Conservation (phyloP, 257 asterid genomes). For the Solanum virginianum region DNA sequence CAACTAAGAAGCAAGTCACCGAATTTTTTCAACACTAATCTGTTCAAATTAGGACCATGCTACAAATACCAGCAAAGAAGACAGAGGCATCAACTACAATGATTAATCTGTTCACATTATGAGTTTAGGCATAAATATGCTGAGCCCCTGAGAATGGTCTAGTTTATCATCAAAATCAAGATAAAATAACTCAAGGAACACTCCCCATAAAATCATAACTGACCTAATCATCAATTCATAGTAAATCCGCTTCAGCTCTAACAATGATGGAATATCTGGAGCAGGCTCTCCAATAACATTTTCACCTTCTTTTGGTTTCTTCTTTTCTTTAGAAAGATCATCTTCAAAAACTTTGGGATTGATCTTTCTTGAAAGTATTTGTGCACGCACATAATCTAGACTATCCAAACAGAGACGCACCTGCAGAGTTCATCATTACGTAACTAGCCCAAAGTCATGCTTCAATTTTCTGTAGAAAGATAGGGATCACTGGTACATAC, state of each 20-base stretch:
- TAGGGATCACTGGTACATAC: slow-evolving; percentile 22
- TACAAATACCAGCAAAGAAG: neutral
- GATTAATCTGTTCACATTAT: neutral
- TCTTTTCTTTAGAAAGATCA: slow-evolving; percentile 73
- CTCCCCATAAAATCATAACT: neutral
- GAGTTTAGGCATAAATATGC: neutral
- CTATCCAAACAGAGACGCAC: slow-evolving; percentile 93
- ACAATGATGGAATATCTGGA: slow-evolving; percentile 82
- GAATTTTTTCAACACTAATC: neutral
- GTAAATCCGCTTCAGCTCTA: slow-evolving; percentile 83
- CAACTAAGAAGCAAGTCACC: neutral
- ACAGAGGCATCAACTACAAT: neutral
- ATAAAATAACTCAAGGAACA: neutral
- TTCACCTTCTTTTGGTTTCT: slow-evolving; percentile 87
- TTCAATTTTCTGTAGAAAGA: neutral
- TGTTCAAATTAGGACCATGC: neutral
- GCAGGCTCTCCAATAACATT: slow-evolving; percentile 77
- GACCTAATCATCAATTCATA: slow-evolving; percentile 87
- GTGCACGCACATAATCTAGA: slow-evolving; percentile 92
- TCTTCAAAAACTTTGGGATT: slow-evolving; percentile 94
- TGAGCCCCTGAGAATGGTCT: neutral
- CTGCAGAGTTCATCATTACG: slow-evolving; percentile 19
- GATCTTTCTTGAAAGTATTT: slow-evolving; percentile 90
- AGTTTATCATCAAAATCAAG: neutral
- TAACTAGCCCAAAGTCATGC: neutral